Evolutionary conservation across 495 filamentous ascomycete species (phyloP), one percentile per base, ranked within the genome.

Genomic region (Hypoxylon crocopeplum): DNA sequence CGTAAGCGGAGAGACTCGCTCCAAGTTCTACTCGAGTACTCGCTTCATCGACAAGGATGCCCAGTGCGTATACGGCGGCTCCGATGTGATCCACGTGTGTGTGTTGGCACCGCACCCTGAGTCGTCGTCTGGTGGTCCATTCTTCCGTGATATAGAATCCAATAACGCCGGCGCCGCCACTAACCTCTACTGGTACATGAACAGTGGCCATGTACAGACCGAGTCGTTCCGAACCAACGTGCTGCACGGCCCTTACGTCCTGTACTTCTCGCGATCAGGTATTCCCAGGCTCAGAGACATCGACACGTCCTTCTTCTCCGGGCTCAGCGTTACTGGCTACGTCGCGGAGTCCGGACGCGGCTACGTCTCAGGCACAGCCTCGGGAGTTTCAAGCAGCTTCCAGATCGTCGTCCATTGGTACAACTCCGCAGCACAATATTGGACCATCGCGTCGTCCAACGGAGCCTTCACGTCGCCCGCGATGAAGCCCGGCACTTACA

Each of bases 121-220:
- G 64, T 77, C 74, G 1, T 76, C 77, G 1, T 82, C 79, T 0
- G 82, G 82, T 11, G 82, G 82, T 0, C 82, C 82, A 13, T 88
- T 87, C 78, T 80, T 78, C 70, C 78, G 86, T 1, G 86, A 88
- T 54, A 88, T 88, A 72, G 78, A 88, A 62, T 68, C 76, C 42
- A 88, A 88, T 73, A 84, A 86, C 49, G 84, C 77, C 10, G 81
- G 79, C 19, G 70, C 62, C 5, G 81, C 78, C 39, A 86, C 81
- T 7, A 81, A 82, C 33, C 76, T 87, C 0, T 87, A 86, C 72
- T 87, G 83, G 76, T 88, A 88, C 69, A 88, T 88, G 86, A 87
- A 86, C 72, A 82, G 79, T 16, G 78, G 77, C 10, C 84, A 86
- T 48, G 82, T 83, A 7, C 82, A 86, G 67, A 88, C 85, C 2